Percentiles rank a stretch among this genome's conserved stretches.
Evolutionary conservation across 2,329 filamentous ascomycete genomes (phyloP).

Genomic region (Xylariaceae sp.): DNA sequence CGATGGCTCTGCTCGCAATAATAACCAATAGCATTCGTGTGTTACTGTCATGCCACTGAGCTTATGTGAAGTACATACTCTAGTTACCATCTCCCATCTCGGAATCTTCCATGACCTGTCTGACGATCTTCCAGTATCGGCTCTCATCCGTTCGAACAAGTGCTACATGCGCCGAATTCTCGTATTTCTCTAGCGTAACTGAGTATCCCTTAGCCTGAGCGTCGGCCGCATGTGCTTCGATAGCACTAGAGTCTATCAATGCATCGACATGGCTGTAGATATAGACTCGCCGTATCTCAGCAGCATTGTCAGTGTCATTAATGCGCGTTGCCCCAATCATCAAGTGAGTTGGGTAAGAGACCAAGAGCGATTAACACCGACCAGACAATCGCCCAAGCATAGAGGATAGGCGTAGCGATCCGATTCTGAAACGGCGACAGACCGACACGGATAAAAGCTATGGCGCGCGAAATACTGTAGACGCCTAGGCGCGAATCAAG

Average conservation of each 20-base stretch:
- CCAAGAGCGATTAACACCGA: slow-evolving; percentile 1
- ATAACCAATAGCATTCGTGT: too few species aligned
- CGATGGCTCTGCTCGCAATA: too few species aligned
- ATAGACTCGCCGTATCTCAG: slow-evolving; percentile 16
- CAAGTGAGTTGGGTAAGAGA: slow-evolving; percentile 5
- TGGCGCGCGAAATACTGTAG: not conserved
- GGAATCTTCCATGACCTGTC: not conserved
- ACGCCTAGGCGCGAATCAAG: slow-evolving; percentile 10
- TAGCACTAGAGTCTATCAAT: slow-evolving; percentile 6
- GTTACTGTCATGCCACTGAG: too few species aligned
- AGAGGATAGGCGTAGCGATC: slow-evolving; percentile 3
- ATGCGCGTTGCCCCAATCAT: slow-evolving; percentile 11
- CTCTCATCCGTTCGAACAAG: slow-evolving; percentile 14
- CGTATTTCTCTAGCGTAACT: slow-evolving; percentile 15
- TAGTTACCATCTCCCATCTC: too few species aligned
- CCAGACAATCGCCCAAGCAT: not conserved
- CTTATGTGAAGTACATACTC: too few species aligned
- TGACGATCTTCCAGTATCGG: slow-evolving; percentile 18
- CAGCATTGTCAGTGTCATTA: slow-evolving; percentile 4
- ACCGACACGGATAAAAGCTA: not conserved
- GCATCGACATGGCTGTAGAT: slow-evolving; percentile 15
- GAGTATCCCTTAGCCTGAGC: slow-evolving; percentile 13
- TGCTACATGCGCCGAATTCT: slow-evolving; percentile 15
- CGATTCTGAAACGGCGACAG: slow-evolving; percentile 2
- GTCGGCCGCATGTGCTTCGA: slow-evolving; percentile 16